phyloP scores from a whole-genome alignment of 163 green algal species.

The Scenedesmus sp. region DNA sequence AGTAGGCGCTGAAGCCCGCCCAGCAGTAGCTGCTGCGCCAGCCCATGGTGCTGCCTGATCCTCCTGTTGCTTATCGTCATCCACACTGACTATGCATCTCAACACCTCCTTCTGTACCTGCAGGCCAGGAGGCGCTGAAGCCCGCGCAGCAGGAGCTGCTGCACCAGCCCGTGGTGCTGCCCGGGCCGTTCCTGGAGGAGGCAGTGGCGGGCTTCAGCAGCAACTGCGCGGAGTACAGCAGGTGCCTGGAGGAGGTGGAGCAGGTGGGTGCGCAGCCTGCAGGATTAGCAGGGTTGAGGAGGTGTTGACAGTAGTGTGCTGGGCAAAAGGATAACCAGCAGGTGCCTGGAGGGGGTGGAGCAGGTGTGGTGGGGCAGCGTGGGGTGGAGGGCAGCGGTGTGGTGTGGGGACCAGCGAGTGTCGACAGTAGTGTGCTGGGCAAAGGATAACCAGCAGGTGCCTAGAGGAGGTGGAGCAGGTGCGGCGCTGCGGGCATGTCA shows the following conservation, averaged over 20 bases:
- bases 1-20: conserved; percentile 49
- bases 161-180: conserved; percentile 64
- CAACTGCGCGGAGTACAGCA: conserved; percentile 60
- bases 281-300: background rate
- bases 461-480: background rate
- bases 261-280: conserved; percentile 39
- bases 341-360: background rate
- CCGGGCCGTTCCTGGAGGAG: conserved; percentile 64
- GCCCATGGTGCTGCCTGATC: conserved; percentile 66
- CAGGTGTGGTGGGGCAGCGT: background rate
- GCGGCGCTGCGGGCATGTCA: background rate
- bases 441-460: no score
- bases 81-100: no score
- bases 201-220: conserved; percentile 61
- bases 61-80: no score
- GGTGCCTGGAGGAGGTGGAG: conserved; percentile 66
- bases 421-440: background rate
- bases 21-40: conserved; percentile 49
- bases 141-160: conserved; percentile 47
- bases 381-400: no score
- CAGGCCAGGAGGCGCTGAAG: conserved; percentile 56
- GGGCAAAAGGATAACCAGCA: background rate
- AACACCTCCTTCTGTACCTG: background rate
- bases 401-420: no score
- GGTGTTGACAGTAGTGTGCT: background rate